Base-by-base conservation (phyloP, 2,329 filamentous ascomycete species). In the Cladophialophora immunda region DNA sequence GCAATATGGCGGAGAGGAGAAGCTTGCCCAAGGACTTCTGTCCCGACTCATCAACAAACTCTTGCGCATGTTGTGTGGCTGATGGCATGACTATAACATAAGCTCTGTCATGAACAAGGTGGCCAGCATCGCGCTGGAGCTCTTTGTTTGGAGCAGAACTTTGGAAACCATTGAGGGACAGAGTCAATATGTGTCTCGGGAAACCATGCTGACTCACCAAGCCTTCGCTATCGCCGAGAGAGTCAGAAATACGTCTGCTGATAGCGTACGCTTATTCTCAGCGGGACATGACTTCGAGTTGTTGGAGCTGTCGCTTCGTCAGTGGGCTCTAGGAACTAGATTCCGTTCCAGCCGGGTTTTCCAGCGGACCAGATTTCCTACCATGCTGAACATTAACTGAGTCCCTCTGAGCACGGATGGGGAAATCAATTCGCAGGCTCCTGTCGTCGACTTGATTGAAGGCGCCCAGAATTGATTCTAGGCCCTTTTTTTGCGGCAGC, bases 21-120 rank as follows among this genome's bases (percentile, higher is more conserved):
- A 90, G 72, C 74, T 88, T 71, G 84, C 89, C 70, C 86, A 86
- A 76, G 87, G 87, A 76, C 75, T 87, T 34, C 75, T 92, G 72
- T 85, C 86, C 7, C 86, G 82, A 76, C 75, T 92, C 80, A 76
- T 93, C 76, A 88, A 89, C 77, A 88, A 88, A 78, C 81, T 72
- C 9, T 58, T 71, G 27, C 47, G 64, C 32, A 65, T 69, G 52
- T 60, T 69, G 29, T 69, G 64, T 41, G 56, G 55, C 25, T 60
- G 32, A 56, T 50, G 45, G 38, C 3, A n/a, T 41, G 38, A 41
- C 5, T 17, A 19, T n/a, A 15, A 41, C 8, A 5, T 19, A 4
- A 2, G 38, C 11, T 19, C 38, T n/a, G 32, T 19, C 5, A 45
- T 63, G 9, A 25, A 25, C n/a, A 25, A 50, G 1, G 5, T 50